A percentile compares a stretch with the other conserved stretches of the same genome.
Evolutionary conservation across 2,329 filamentous ascomycete species (phyloP).

Genomic region (Neoascochyta sp.): DNA sequence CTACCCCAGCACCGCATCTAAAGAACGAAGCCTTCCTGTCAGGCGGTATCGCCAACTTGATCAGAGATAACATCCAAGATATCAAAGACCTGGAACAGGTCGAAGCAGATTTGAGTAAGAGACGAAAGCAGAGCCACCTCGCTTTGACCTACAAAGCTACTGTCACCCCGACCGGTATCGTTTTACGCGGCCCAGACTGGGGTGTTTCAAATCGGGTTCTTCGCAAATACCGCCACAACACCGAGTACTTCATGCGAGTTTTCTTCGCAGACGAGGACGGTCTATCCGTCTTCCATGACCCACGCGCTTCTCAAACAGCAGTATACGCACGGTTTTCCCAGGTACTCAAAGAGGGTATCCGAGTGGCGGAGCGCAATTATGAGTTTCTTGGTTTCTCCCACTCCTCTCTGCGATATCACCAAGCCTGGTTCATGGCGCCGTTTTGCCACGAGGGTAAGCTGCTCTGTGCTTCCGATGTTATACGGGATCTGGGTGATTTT

Average conservation of each 20-base stretch:
- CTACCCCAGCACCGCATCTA: slow-evolving; percentile 15
- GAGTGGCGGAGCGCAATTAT: slow-evolving; percentile 25
- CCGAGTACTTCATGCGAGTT: slow-evolving; percentile 51
- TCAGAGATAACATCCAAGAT: slow-evolving; percentile 10
- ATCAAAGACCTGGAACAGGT: neutral
- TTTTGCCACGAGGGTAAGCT: slow-evolving; percentile 36
- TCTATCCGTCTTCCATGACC: slow-evolving; percentile 57
- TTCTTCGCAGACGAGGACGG: slow-evolving; percentile 73
- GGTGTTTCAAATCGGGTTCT: slow-evolving; percentile 53
- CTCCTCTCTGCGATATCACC: slow-evolving; percentile 28
- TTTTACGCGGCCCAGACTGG: slow-evolving; percentile 48
- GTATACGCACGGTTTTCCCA: slow-evolving; percentile 52
- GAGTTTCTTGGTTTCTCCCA: slow-evolving; percentile 36
- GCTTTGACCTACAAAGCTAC: slow-evolving; percentile 54
- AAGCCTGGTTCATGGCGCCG: slow-evolving; percentile 34
- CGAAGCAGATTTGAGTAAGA: slow-evolving; percentile 46
- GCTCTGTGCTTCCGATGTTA: slow-evolving; percentile 56
- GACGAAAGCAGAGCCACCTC: slow-evolving; percentile 48
- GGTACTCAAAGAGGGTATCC: slow-evolving; percentile 57
- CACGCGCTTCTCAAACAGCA: slow-evolving; percentile 27
- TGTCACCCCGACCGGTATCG: slow-evolving; percentile 39
- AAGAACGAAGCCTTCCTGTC: slow-evolving; percentile 9
- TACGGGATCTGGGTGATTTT: slow-evolving; percentile 38
- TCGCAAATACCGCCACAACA: slow-evolving; percentile 20
- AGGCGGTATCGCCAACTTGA: slow-evolving; percentile 2